A percentile compares a stretch with the other conserved stretches of the same genome.
Conservation (phyloP, 805 yeast genomes). For the Yamadazyma endophytica region DNA sequence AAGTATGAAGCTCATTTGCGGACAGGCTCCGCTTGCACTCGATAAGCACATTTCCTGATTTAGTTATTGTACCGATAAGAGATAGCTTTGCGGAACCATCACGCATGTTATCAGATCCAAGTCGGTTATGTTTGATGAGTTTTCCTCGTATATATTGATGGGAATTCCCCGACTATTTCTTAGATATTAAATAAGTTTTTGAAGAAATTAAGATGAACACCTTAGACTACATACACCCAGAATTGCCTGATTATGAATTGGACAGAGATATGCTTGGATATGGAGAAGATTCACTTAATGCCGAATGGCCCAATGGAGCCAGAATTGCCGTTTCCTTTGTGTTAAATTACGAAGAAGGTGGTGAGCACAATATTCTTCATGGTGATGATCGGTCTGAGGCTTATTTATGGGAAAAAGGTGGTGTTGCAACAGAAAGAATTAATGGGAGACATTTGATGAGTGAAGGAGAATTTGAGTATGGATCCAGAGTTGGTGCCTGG, state of each 20-base stretch:
- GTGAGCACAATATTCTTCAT: conserved; percentile 21
- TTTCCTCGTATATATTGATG: too few relatives aligned
- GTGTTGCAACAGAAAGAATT: conserved; percentile 7
- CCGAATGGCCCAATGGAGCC: conserved; percentile 29
- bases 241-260: conserved; percentile 8
- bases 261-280: conserved; percentile 24
- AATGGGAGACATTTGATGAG: conserved; percentile 20
- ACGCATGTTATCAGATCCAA: too few relatives aligned
- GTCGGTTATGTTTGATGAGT: too few relatives aligned
- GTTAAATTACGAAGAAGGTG: conserved; percentile 32
- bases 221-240: conserved; percentile 2
- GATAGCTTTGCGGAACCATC: too few relatives aligned
- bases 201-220: conserved; percentile 7
- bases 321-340: conserved; percentile 26
- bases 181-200: too few relatives aligned
- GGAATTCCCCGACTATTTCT: too few relatives aligned
- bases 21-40: not conserved
- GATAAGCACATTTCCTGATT: not conserved
- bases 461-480: conserved; percentile 31
- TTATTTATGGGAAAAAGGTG: conserved; percentile 14
- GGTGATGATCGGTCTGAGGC: conserved; percentile 21
- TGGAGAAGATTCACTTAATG: conserved; percentile 22
- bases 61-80: not conserved
- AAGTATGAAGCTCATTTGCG: not conserved
- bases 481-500: conserved; percentile 30